Evolutionary conservation across 495 filamentous ascomycete species (phyloP), one percentile per base, ranked within the genome.

Genomic region (Hypomontagnella monticulosa): DNA sequence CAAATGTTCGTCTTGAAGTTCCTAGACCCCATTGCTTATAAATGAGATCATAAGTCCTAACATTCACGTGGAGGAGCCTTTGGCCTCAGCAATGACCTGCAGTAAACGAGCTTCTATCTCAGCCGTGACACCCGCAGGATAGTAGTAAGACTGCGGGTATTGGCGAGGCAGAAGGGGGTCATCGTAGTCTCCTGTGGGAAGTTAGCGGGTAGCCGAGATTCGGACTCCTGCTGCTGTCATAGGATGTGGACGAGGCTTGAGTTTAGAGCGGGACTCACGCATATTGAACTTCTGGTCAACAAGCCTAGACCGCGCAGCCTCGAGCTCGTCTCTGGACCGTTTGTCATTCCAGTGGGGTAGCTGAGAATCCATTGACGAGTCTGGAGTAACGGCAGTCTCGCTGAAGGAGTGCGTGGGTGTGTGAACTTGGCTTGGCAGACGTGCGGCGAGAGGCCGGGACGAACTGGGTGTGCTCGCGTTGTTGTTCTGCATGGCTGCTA

Each of bases 271-370:
- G 11, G 34, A 58, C 79, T 70, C 47, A 82, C 80, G 67, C 8
- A 73, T 70, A 20, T 72, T 77, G 52, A 82, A 83, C 30, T 71
- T 73, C 46, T 72, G 73, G 63, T 81, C 78, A 2, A 66, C 50
- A 11, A 81, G 71, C 11, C 73, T 66, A 11, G 57, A 38, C 44
- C 75, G 78, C 15, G 64, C 53, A 11, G 40, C 20, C 23, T 79
- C 75, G 55, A 83, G 87, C 42, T 92, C 90, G 15, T 91, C 88
- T 63, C 82, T 78, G 0, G 84, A 81, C 53, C 83, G 83, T 66
- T 83, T 83, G 52, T 79, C 87, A 68, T 82, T 83, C 65, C 89
- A 75, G 34, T 1, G 38, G 16, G 36, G n/a, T 11, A 38, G 36
- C 36, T 38, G 9, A 9, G n/a, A 12, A 10, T 18, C 49, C 7